These are phyloP conservation scores for Kodamaea ohmeri DNA, from an alignment of 1,139 yeast genomes.

Conservation along the genomic window DNA sequence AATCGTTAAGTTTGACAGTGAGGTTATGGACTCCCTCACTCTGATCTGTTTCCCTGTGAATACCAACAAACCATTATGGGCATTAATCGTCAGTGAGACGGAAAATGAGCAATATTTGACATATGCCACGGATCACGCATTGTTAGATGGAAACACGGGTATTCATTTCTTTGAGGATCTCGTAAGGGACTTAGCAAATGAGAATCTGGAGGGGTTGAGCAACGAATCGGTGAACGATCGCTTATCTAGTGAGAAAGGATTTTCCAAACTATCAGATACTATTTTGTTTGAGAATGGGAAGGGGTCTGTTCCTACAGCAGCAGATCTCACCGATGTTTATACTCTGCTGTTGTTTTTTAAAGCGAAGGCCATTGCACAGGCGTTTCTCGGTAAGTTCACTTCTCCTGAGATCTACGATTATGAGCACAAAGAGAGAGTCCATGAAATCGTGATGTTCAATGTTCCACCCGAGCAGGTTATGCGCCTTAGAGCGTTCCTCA, in stretches of 20 bases:
- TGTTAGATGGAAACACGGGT: constrained; percentile 37
- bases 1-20: constrained; percentile 4
- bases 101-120: constrained; percentile 21
- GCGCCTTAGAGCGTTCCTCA: not conserved
- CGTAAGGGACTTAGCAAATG: constrained; percentile 15
- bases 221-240: too few species aligned
- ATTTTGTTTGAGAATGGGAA: not conserved
- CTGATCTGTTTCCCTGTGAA: constrained; percentile 18
- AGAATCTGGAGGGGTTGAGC: not conserved
- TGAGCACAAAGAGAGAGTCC: not conserved
- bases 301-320: constrained; percentile 1
- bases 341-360: constrained; percentile 13
- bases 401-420: not conserved
- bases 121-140: constrained; percentile 32
- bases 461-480: constrained; percentile 7
- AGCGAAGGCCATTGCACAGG: constrained; percentile 6
- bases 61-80: constrained; percentile 30
- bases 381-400: not conserved
- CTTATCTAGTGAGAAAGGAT: too few species aligned
- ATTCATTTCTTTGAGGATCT: constrained; percentile 33
- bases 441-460: constrained; percentile 1
- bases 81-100: constrained; percentile 21
- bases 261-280: too few species aligned
- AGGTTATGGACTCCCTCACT: constrained; percentile 18
- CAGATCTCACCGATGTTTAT: constrained; percentile 13